These are phyloP conservation scores for Monascus ruber DNA, from an alignment of 2,329 filamentous ascomycete species.

Conservation along the genomic window DNA sequence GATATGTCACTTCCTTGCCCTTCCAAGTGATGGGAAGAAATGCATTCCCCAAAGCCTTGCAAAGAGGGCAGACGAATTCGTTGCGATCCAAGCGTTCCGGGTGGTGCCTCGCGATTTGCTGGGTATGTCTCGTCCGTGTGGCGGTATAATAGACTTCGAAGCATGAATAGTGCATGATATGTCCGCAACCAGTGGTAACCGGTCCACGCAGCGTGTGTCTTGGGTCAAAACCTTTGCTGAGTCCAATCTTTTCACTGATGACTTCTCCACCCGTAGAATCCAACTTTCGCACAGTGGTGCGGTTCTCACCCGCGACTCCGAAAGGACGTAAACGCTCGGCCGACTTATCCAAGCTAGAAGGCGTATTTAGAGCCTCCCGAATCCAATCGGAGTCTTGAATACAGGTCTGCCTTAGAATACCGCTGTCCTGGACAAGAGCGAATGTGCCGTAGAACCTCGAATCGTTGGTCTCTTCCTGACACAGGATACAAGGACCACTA, in stretches of 20 bases:
- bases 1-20: slow-evolving; percentile 72
- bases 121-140: slow-evolving; percentile 69
- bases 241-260: slow-evolving; percentile 62
- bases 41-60: slow-evolving; percentile 89
- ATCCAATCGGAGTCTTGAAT: slow-evolving; percentile 72
- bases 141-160: slow-evolving; percentile 87
- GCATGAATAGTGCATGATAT: slow-evolving; percentile 96
- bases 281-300: slow-evolving; percentile 62
- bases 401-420: slow-evolving; percentile 76
- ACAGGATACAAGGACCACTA: slow-evolving; percentile 84
- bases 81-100: slow-evolving; percentile 68
- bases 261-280: slow-evolving; percentile 61
- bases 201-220: slow-evolving; percentile 58
- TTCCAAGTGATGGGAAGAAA: slow-evolving; percentile 96
- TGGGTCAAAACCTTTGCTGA: slow-evolving; percentile 80
- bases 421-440: slow-evolving; percentile 75
- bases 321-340: slow-evolving; percentile 78
- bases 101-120: slow-evolving; percentile 90
- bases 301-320: slow-evolving; percentile 81
- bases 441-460: slow-evolving; percentile 85
- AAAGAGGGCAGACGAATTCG: slow-evolving; percentile 92
- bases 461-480: slow-evolving; percentile 91
- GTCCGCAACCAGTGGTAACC: slow-evolving; percentile 82
- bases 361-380: slow-evolving; percentile 67
- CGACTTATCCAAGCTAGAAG: slow-evolving; percentile 70